Evolutionary conservation across 2,329 filamentous ascomycete genomes (phyloP).

Genomic region (Trichoderma brevicompactum): DNA sequence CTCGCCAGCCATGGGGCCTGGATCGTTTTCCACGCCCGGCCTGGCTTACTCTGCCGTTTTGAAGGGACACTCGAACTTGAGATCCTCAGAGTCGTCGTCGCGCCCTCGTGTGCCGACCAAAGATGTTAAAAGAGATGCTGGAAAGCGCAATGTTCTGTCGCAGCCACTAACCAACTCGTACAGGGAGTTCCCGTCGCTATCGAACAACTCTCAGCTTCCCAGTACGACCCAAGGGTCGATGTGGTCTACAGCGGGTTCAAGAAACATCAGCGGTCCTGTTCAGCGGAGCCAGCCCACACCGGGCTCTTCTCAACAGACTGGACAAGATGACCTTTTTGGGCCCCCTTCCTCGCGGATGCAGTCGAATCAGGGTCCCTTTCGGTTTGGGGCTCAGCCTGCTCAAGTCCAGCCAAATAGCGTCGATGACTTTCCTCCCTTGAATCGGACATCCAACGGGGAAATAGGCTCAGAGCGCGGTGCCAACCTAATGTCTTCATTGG

Average conservation of each 20-base stretch:
- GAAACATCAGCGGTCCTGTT: conserved; percentile 54
- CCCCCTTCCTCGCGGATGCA: conserved; percentile 48
- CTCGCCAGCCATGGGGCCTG: background rate
- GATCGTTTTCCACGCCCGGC: conserved; percentile 16
- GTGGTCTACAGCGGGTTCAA: conserved; percentile 57
- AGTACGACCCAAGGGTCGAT: conserved; percentile 55
- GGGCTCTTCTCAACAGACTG: conserved; percentile 54
- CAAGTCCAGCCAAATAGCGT: conserved; percentile 54
- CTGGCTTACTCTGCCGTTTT: conserved; percentile 41
- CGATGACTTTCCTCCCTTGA: conserved; percentile 67
- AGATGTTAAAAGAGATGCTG: background rate
- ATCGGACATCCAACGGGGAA: conserved; percentile 60
- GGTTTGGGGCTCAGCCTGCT: conserved; percentile 57
- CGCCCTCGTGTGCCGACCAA: background rate
- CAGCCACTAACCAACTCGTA: background rate
- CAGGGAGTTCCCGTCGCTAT: conserved; percentile 69
- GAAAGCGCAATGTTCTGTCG: background rate
- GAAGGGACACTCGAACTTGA: conserved; percentile 37
- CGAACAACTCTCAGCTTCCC: conserved; percentile 61
- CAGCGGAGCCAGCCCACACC: conserved; percentile 58
- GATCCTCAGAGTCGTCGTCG: conserved; percentile 12
- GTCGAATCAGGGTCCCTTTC: conserved; percentile 54
- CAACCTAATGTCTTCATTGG: conserved; percentile 58
- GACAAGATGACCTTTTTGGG: conserved; percentile 53
- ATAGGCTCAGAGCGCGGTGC: conserved; percentile 59